Evolutionary conservation across 805 yeast genomes (phyloP), one percentile per base, ranked within the genome.

Genomic region (Maudiozyma serrabonitensis): DNA sequence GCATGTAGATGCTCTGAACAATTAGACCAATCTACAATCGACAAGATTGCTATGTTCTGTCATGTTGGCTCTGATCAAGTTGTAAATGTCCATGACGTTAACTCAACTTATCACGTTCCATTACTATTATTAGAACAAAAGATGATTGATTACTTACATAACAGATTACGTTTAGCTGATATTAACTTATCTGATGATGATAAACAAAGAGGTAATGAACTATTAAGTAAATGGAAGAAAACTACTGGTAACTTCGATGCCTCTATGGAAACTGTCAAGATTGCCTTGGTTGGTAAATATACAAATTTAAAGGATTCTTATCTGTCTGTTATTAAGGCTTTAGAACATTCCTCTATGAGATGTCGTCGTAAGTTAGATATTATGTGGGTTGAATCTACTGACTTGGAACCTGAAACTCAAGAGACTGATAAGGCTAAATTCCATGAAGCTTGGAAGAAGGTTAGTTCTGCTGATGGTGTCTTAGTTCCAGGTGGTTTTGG

Each of bases 401-500:
- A 88, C 66, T 77, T 93, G 64, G 99, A 91, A 71, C 80, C 81
- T 40, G 83, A 79, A 54, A 72, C 82, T 42, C 82, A 81, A 66
- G 72, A 72, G 31, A 59, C 72, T 28, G 79, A 82, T 60, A 85
- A 88, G 70, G 80, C 82, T 50, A 79, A 80, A 60, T 90, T 85
- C 75, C 96, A 91, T 69, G 84, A 85, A 69, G 96, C 98, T 47
- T 93, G 99, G 99, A 91, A 88, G 61, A 73, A 76, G 58, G 82
- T 93, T 56, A 87, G 95, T 67, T 81, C 84, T 61, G 96, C 98
- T 25, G 96, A 93, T 69, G 98, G 99, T 69, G 85, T 93, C 55
- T 77, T 93, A 52, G 96, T 93, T 50, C 99, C 99, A 39, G 99
- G 99, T 65, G 99, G 99, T 1, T 93, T 93, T 64, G 99, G 99